These are phyloP conservation scores for Globisporangium rhizosaccharum DNA, from an alignment of 352 stramenopile species.

Conservation along the genomic window DNA sequence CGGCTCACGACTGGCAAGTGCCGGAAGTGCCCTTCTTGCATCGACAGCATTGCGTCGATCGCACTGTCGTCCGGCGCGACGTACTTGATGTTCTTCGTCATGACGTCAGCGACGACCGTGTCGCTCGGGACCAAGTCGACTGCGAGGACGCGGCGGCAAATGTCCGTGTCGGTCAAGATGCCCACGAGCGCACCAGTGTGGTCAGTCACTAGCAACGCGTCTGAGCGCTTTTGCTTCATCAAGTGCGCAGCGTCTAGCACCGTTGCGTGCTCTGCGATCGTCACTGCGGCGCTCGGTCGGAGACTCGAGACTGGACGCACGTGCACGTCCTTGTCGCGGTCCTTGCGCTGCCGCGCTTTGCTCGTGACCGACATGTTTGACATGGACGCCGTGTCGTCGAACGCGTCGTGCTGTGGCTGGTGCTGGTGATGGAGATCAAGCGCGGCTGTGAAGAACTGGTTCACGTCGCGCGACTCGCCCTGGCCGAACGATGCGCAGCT, in stretches of 20 bases:
- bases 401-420: conserved; percentile 25
- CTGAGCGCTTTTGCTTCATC: conserved; percentile 90
- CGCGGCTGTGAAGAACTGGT: conserved; percentile 72
- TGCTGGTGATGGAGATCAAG: conserved; percentile 58
- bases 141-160: conserved; percentile 90
- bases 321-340: conserved; percentile 71
- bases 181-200: conserved; percentile 82
- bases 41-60: conserved; percentile 95
- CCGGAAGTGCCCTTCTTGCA: conserved; percentile 97
- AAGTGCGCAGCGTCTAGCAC: conserved; percentile 87
- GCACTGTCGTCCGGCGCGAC: conserved; percentile 91
- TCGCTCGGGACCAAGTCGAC: conserved; percentile 70
- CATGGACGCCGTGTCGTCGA: conserved; percentile 43
- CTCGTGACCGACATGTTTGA: conserved; percentile 48
- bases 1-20: conserved; percentile 93
- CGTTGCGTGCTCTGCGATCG: conserved; percentile 60
- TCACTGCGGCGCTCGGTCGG: conserved; percentile 70
- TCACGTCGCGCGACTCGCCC: conserved; percentile 63
- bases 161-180: conserved; percentile 96
- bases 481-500: conserved; percentile 69
- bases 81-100: conserved; percentile 96
- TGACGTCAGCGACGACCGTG: conserved; percentile 83
- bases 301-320: conserved; percentile 80
- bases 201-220: conserved; percentile 91
- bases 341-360: conserved; percentile 64